Conservation (phyloP, 768 basidiomycete genomes). For the Pisolithus tinctorius region DNA sequence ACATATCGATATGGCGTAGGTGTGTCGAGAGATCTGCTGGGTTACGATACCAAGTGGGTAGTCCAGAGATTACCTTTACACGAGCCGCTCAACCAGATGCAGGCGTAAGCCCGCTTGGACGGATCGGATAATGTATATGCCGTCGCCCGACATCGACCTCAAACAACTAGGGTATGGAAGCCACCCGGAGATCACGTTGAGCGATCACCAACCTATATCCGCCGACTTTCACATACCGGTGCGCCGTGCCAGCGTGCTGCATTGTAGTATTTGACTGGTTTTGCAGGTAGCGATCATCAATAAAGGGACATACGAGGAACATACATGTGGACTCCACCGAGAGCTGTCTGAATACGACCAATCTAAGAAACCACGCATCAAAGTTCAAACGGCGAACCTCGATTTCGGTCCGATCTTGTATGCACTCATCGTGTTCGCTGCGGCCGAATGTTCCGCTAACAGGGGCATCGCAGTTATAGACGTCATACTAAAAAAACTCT, state of each 20-base stretch:
- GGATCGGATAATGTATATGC: slow-evolving; percentile 65
- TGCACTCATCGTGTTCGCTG: slow-evolving; percentile 12
- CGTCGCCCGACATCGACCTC: slow-evolving; percentile 31
- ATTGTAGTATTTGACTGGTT: not conserved
- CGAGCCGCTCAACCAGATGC: slow-evolving; percentile 2
- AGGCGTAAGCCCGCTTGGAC: slow-evolving; percentile 86
- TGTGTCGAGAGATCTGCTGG: slow-evolving; percentile 44
- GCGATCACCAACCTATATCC: slow-evolving; percentile 77
- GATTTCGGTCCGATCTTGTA: slow-evolving; percentile 57
- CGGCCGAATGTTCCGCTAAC: too few relatives aligned
- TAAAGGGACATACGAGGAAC: slow-evolving; percentile 27
- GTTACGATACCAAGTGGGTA: slow-evolving; percentile 65
- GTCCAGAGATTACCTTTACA: not conserved
- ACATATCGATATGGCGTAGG: slow-evolving; percentile 66
- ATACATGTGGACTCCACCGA: slow-evolving; percentile 37
- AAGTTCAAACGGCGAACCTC: slow-evolving; percentile 39
- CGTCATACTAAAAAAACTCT: slow-evolving; percentile 33
- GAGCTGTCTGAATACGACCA: slow-evolving; percentile 42
- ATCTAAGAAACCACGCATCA: slow-evolving; percentile 38
- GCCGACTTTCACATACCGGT: slow-evolving; percentile 63
- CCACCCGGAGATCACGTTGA: slow-evolving; percentile 63
- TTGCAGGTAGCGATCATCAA: slow-evolving; percentile 40
- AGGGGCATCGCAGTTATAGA: slow-evolving; percentile 38
- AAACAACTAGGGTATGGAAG: slow-evolving; percentile 49
- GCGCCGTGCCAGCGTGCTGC: slow-evolving; percentile 12